Percentiles rank a stretch among this genome's conserved stretches.
Evolutionary conservation across 257 asterid species (phyloP).

Genomic region (Primulina huaijiensis): DNA sequence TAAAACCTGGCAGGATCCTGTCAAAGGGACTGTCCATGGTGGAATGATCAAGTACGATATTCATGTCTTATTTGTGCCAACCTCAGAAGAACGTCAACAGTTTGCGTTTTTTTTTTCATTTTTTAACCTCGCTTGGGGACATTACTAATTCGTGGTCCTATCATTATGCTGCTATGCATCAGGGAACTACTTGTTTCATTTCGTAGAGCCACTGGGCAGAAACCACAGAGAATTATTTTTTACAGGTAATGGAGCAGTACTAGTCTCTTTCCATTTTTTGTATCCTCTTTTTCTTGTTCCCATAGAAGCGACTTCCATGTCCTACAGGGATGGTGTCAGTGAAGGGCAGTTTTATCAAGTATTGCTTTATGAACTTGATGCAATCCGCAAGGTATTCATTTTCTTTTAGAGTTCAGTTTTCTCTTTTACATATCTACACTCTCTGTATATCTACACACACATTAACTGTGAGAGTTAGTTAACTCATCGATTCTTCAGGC

Average conservation of each 20-base stretch:
- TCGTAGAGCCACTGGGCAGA: constrained; percentile 83
- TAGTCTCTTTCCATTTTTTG: not conserved
- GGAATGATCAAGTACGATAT: constrained; percentile 85
- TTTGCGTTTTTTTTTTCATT: not conserved
- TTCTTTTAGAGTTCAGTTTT: constrained; percentile 7
- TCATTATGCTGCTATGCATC: constrained; percentile 19
- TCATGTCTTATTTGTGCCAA: not conserved
- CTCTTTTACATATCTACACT: not conserved
- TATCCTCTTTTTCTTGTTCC: constrained; percentile 12
- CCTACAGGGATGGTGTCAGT: constrained; percentile 86
- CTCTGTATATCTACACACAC: not conserved
- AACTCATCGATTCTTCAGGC: constrained; percentile 47
- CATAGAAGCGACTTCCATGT: not conserved
- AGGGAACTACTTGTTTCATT: constrained; percentile 90
- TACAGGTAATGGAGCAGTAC: constrained; percentile 48
- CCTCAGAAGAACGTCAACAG: not conserved
- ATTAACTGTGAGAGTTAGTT: not conserved
- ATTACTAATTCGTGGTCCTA: constrained; percentile 1
- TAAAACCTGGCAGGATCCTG: constrained; percentile 89
- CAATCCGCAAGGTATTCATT: constrained; percentile 70
- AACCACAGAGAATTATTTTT: constrained; percentile 84
- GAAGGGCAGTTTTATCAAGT: constrained; percentile 98
- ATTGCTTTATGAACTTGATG: constrained; percentile 86
- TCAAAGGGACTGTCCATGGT: constrained; percentile 68
- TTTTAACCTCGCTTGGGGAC: not conserved